Base-by-base conservation (phyloP, 108 stramenopile genomes). In the Cyclotella choctawhatcheeana region DNA sequence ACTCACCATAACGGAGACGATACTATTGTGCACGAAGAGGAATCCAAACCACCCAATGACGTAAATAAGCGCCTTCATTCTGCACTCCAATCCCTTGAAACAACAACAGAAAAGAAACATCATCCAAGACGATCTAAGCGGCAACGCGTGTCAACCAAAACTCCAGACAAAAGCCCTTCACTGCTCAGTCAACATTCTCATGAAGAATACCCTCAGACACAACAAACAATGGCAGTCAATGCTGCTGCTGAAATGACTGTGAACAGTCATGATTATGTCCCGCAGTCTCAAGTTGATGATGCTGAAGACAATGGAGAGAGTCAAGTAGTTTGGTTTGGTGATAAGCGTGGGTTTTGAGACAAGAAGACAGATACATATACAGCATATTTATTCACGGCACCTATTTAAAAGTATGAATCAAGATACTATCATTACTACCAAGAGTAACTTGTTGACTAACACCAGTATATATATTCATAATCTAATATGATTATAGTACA, bases 241-340 rank as follows among this genome's bases (percentile, higher is more conserved):
- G 74, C 65, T 30, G 65, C 40, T 25, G 64, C 51, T 52, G 75
- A 44, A 5, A 16, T 54, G 14, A 33, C 27, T 16, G 63, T 34
- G 12, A 29, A 55, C 6, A 48, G 67, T 25, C 48, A 64, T 20
- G 62, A 50, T 14, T 27, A 34, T 27, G 76, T 58, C 30, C 76
- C 76, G 0, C 18, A 56, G 47, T 70, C 76, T 0, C 76, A 77
- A 55, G 47, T 55, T 22, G 54, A 70, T 30, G 74, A 75, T 52
- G 74, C 74, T 5, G 54, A 43, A 47, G 58, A 64, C 52, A 63
- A 59, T 47, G 76, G 63, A 14, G 79, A 80, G 27, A 70, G 73
- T 18, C 73, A 80, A 33, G 73, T 75, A 3, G 50, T 80, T 32
- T 80, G 79, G 79, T 74, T 75, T 51, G 66, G 59, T 5, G 75